Evolutionary conservation across 2,329 filamentous ascomycete species (phyloP), one percentile per base, ranked within the genome.

Genomic region (Cordyceps pruinosa): DNA sequence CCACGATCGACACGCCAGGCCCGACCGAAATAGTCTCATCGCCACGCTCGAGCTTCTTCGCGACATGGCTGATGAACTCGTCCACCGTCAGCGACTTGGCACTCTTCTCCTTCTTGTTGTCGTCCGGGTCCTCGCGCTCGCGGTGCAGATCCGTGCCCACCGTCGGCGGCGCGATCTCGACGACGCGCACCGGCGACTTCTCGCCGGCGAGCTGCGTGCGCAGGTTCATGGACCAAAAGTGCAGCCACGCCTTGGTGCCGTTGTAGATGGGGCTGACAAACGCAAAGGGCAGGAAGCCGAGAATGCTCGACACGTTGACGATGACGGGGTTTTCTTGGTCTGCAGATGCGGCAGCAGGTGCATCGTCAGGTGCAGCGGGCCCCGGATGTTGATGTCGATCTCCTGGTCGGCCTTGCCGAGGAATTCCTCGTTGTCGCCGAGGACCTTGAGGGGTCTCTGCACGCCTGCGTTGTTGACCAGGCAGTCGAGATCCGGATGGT

Each of bases 381-480:
- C 80, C 0, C 77, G 72, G 60, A 84, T 76, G 60, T 84, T 83
- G 66, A 81, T 83, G 62, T 81, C 69, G 52, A 84, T 78, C 60
- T 84, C 81, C 37, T 81, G 69, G 59, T 84, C 80, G 0, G 79
- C 80, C 56, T 78, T 78, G 13, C 64, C 25, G 0, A 82, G 69
- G 42, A 81, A 77, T 28, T 77, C 72, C 0, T 67, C 63, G 23
- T 72, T 72, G 39, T 69, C 66, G 8, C 66, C 28, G 1, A 80
- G 42, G n/a, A 55, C 70, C 17, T 78, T 66, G 1, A 85, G 72
- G 0, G 79, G 81, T 2, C 79, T 69, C 64, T 84, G 81, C 0
- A 84, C 77, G 2, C 80, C 81, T 0, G 81, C 81, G 56, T 85
- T 84, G 69, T 84, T 84, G 64, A 84, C 70, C 0, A 84, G 64